These are phyloP conservation scores for Talaromyces wortmannii DNA, from an alignment of 495 filamentous ascomycete genomes.

Conservation along the genomic window DNA sequence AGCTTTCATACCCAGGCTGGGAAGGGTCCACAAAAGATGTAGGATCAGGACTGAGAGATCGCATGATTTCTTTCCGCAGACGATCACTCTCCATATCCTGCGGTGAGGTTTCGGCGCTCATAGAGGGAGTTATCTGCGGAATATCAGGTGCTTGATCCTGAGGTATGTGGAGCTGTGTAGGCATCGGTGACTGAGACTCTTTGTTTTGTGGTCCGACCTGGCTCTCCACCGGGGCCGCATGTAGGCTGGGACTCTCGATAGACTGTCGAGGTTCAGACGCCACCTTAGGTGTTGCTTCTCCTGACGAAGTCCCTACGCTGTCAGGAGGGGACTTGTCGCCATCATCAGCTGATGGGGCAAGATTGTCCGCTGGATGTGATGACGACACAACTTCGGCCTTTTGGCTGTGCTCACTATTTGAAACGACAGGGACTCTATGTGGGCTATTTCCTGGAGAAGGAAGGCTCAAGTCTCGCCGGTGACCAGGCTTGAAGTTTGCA, in stretches of 20 bases:
- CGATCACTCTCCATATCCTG: conserved; percentile 70
- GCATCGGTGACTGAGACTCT: neutral
- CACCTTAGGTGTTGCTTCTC: conserved; percentile 4
- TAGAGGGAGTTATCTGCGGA: conserved; percentile 44
- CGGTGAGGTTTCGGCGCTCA: conserved; percentile 46
- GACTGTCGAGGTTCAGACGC: conserved; percentile 1
- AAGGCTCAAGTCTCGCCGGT: conserved; percentile 55
- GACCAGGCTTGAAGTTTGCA: conserved; percentile 43
- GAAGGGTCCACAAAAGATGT: conserved; percentile 6
- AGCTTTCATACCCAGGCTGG: conserved; percentile 30
- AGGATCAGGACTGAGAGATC: conserved; percentile 53
- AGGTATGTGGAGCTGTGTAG: neutral
- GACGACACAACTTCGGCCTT: conserved; percentile 28
- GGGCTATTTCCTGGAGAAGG: conserved; percentile 58
- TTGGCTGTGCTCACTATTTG: conserved; percentile 26
- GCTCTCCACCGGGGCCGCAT: neutral
- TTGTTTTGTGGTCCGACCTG: conserved; percentile 2
- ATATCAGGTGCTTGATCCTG: conserved; percentile 9
- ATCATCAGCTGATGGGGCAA: neutral
- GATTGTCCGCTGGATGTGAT: neutral
- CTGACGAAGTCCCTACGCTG: neutral
- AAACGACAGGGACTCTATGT: conserved; percentile 48
- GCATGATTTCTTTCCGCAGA: conserved; percentile 74
- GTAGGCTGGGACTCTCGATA: neutral
- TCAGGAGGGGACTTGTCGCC: neutral